A percentile compares a stretch with the other conserved stretches of the same genome.
Evolutionary conservation across 176 grass and related monocot genomes (phyloP).

Genomic region (Secale cereale): DNA sequence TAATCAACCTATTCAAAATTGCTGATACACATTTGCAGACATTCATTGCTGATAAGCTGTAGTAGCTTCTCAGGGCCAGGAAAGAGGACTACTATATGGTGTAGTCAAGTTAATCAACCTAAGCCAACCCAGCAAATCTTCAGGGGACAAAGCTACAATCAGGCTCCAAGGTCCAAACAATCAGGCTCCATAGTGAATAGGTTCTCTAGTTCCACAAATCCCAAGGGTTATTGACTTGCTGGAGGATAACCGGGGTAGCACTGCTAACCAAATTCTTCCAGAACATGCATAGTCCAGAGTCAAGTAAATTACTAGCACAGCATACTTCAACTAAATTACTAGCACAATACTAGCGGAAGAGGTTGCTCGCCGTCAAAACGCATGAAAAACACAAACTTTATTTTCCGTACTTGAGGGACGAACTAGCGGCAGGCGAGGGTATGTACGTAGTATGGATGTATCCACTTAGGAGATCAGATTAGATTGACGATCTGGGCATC

Average conservation of each 20-base stretch:
- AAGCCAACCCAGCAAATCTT: background rate
- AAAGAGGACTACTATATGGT: background rate
- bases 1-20: background rate
- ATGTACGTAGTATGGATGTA: background rate
- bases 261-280: background rate
- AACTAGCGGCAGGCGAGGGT: background rate
- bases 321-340: background rate
- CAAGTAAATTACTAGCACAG: no score
- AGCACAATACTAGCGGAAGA: background rate
- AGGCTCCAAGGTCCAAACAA: background rate
- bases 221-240: background rate
- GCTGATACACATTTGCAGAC: background rate
- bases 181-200: background rate
- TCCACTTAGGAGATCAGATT: background rate
- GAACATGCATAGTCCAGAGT: background rate
- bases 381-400: background rate
- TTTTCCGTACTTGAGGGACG: background rate
- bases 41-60: background rate
- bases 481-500: background rate
- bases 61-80: background rate
- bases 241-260: background rate
- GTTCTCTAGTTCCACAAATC: background rate
- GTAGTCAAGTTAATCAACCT: background rate
- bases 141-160: background rate
- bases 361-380: background rate